These are phyloP conservation scores for Trametes pubescens DNA, from an alignment of 1,284 basidiomycete species.

Conservation along the genomic window DNA sequence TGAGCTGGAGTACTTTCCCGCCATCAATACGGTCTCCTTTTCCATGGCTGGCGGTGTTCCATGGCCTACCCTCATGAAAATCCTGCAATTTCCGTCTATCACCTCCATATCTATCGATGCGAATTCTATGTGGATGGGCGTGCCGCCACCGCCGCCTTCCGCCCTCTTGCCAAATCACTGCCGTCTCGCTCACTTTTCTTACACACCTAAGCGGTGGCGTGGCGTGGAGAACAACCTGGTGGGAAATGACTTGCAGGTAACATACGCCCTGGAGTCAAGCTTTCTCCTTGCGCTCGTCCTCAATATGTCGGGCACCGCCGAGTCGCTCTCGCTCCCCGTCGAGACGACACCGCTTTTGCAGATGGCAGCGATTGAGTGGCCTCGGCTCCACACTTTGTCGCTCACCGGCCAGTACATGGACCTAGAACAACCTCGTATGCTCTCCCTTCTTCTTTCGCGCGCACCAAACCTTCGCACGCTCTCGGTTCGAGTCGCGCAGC, in stretches of 20 bases:
- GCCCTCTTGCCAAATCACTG: background rate
- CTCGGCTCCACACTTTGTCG: background rate
- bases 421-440: background rate
- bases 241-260: background rate
- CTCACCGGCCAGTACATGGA: background rate
- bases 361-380: constrained; percentile 9
- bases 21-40: background rate
- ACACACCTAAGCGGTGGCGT: background rate
- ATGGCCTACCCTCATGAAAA: background rate
- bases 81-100: background rate
- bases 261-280: background rate
- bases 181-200: background rate
- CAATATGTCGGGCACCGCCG: background rate
- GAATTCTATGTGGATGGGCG: background rate
- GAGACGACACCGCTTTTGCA: constrained; percentile 2
- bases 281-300: background rate
- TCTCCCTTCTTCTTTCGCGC: background rate
- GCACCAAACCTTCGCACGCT: background rate
- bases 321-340: constrained; percentile 5
- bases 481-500: background rate
- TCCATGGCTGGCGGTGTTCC: background rate
- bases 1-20: background rate
- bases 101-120: background rate
- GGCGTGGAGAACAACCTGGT: no score
- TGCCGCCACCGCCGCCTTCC: background rate